Conservation (phyloP, 2,329 filamentous ascomycete species). For the Talaromyces piceae region DNA sequence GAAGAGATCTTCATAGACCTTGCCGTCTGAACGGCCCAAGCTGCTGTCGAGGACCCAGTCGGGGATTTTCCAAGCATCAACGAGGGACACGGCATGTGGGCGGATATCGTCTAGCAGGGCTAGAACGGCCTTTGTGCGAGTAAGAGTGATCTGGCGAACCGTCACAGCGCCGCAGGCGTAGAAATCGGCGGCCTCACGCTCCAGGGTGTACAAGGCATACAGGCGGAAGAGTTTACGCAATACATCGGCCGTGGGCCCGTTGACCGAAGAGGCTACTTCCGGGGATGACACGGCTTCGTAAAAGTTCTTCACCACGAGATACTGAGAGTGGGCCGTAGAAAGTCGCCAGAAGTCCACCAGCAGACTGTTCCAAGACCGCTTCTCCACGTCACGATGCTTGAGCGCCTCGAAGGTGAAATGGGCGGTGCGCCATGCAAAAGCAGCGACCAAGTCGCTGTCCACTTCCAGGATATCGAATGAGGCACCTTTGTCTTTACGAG, state of each 20-base stretch:
- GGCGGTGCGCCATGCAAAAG: slow-evolving; percentile 68
- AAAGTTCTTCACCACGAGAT: slow-evolving; percentile 72
- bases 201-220: slow-evolving; percentile 58
- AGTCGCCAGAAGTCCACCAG: slow-evolving; percentile 73
- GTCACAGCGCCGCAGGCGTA: slow-evolving; percentile 63
- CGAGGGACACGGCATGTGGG: slow-evolving; percentile 63
- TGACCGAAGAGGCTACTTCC: slow-evolving; percentile 47
- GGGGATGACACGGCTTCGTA: slow-evolving; percentile 59
- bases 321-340: slow-evolving; percentile 67
- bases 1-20: slow-evolving; percentile 73
- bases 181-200: slow-evolving; percentile 64
- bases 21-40: slow-evolving; percentile 62
- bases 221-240: slow-evolving; percentile 62
- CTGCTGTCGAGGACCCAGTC: slow-evolving; percentile 71
- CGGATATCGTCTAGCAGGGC: slow-evolving; percentile 63
- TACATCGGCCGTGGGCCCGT: slow-evolving; percentile 49
- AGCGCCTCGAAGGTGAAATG: slow-evolving; percentile 69
- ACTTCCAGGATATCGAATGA: slow-evolving; percentile 67
- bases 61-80: slow-evolving; percentile 69
- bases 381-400: slow-evolving; percentile 66
- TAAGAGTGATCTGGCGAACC: slow-evolving; percentile 63
- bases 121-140: slow-evolving; percentile 60
- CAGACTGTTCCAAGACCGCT: slow-evolving; percentile 69
- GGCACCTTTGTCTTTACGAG: slow-evolving; percentile 60
- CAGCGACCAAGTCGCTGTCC: slow-evolving; percentile 63